These are phyloP conservation scores for Capronia coronata DNA, from an alignment of 2,329 filamentous ascomycete species.

Conservation along the genomic window DNA sequence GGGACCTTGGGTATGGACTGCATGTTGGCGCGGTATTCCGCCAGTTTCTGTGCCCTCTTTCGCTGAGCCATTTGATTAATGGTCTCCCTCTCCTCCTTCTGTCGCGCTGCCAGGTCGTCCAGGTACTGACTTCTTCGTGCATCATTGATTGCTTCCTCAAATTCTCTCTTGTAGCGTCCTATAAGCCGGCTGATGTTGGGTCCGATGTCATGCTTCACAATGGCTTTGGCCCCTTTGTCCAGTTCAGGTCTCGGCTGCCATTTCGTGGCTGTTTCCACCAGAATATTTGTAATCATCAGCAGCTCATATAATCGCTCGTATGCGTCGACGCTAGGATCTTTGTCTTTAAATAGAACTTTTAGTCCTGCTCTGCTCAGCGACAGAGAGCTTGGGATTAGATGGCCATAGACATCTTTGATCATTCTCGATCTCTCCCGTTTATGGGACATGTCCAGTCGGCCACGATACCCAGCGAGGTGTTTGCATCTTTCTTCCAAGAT, in stretches of 20 bases:
- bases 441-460: neutral
- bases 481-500: slow-evolving; percentile 8
- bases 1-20: neutral
- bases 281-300: slow-evolving; percentile 4
- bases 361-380: slow-evolving; percentile 16
- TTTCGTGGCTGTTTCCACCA: slow-evolving; percentile 5
- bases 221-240: slow-evolving; percentile 14
- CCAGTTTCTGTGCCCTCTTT: slow-evolving; percentile 1
- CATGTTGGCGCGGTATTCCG: neutral
- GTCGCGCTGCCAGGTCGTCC: slow-evolving; percentile 4
- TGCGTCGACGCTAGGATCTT: slow-evolving; percentile 5
- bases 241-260: slow-evolving; percentile 17
- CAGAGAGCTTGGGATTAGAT: slow-evolving; percentile 20
- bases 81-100: slow-evolving; percentile 3
- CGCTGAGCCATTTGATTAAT: neutral
- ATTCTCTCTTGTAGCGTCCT: neutral
- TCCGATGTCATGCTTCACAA: slow-evolving; percentile 14
- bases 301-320: slow-evolving; percentile 13
- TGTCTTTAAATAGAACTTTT: slow-evolving; percentile 9
- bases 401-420: slow-evolving; percentile 22
- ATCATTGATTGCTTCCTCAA: neutral
- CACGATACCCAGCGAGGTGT: neutral
- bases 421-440: slow-evolving; percentile 8
- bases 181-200: slow-evolving; percentile 11
- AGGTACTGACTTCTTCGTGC: neutral